Percentiles rank a stretch among this genome's conserved stretches.
Evolutionary conservation across 73 alveolate species (phyloP).

Genomic region (Tetrahymena malaccensis): DNA sequence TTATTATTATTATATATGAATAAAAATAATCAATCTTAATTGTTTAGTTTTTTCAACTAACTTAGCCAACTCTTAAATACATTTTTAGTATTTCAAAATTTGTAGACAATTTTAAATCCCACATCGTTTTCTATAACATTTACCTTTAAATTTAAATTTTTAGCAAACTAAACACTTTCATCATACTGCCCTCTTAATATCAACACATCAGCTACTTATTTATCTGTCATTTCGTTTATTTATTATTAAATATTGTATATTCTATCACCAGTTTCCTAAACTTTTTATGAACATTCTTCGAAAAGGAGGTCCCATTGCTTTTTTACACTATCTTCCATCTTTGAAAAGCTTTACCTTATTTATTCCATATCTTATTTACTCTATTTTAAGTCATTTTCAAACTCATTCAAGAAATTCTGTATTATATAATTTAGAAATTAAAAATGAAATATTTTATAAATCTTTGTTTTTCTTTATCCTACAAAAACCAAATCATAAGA

Average conservation of each 20-base stretch:
- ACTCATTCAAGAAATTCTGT: not conserved
- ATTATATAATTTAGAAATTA: not conserved
- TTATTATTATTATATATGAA: too few relatives aligned
- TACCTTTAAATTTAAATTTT: not conserved
- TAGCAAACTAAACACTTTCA: not conserved
- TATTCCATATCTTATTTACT: not conserved
- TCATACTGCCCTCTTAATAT: not conserved
- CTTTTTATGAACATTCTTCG: not conserved
- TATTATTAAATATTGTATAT: not conserved
- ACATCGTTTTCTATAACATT: not conserved
- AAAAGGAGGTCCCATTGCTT: not conserved
- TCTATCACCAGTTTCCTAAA: not conserved
- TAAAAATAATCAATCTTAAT: too few relatives aligned
- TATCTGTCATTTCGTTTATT: not conserved
- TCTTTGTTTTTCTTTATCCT: too few relatives aligned
- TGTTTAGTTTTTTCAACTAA: too few relatives aligned
- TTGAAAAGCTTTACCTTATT: not conserved
- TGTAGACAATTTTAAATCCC: not conserved
- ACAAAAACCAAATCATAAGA: not conserved
- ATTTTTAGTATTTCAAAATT: not conserved
- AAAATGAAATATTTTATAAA: not conserved
- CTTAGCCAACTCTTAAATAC: too few relatives aligned
- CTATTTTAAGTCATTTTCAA: not conserved
- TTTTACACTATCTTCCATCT: not conserved
- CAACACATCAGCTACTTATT: not conserved